A percentile compares a stretch with the other conserved stretches of the same genome.
Conservation (phyloP, 768 basidiomycete species). For the Phanerodontia chrysosporium region DNA sequence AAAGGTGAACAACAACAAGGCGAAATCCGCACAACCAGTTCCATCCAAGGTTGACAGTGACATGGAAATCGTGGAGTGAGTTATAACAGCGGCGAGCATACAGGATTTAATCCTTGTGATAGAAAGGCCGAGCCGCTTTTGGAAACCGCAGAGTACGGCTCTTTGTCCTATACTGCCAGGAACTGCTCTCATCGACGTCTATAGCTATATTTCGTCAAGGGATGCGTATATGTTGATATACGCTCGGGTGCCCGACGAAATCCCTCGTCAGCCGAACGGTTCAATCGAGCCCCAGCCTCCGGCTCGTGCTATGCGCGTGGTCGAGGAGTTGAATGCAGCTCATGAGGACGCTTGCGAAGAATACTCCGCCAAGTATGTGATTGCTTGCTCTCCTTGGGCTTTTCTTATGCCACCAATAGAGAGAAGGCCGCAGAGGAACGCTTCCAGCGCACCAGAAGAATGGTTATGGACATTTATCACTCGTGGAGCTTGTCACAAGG, state of each 20-base stretch:
- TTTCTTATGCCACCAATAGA: constrained; percentile 31
- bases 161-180: neutral
- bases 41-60: constrained; percentile 14
- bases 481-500: constrained; percentile 52
- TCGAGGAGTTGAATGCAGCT: constrained; percentile 48
- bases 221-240: constrained; percentile 98
- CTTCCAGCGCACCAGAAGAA: constrained; percentile 49
- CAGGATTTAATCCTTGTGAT: neutral
- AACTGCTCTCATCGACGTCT: neutral
- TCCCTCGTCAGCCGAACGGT: neutral
- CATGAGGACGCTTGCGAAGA: constrained; percentile 42
- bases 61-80: constrained; percentile 22
- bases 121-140: neutral
- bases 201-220: constrained; percentile 56
- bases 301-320: constrained; percentile 45
- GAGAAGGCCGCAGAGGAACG: constrained; percentile 34
- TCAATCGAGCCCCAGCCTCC: constrained; percentile 43
- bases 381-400: too few relatives aligned
- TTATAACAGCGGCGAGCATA: neutral
- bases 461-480: constrained; percentile 56
- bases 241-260: constrained; percentile 38
- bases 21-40: neutral
- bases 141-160: neutral
- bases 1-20: constrained; percentile 7
- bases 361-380: constrained; percentile 13